These are phyloP conservation scores for Pseudopithomyces maydicus DNA, from an alignment of 2,329 filamentous ascomycete genomes.

Conservation along the genomic window DNA sequence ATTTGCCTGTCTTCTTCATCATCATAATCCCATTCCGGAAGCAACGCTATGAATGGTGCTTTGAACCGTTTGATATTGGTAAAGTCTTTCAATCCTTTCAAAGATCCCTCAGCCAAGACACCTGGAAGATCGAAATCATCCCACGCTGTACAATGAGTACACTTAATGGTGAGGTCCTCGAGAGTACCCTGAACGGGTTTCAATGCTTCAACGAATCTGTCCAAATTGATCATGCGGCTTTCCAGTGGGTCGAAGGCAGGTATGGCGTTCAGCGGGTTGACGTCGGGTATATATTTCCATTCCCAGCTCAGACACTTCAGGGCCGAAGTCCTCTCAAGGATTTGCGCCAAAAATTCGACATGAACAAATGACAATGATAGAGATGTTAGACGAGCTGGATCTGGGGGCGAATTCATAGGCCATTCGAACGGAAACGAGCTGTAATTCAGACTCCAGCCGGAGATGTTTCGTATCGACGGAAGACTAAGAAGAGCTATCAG, in stretches of 20 bases:
- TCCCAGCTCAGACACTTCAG: slow-evolving; percentile 1
- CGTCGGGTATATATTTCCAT: not conserved
- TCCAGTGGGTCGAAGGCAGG: not conserved
- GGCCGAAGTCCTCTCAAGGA: not conserved
- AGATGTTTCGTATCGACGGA: not conserved
- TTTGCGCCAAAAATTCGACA: slow-evolving; percentile 1
- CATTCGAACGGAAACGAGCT: slow-evolving; percentile 4
- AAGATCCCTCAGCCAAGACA: not conserved
- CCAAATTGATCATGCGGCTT: slow-evolving; percentile 1
- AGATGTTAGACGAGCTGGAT: not conserved
- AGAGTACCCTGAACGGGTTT: slow-evolving; percentile 7
- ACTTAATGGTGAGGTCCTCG: slow-evolving; percentile 7
- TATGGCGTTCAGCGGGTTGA: slow-evolving; percentile 1
- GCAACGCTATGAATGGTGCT: not conserved
- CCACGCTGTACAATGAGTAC: not conserved
- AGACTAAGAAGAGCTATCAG: slow-evolving; percentile 3
- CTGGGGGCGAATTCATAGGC: not conserved
- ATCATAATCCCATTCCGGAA: slow-evolving; percentile 1
- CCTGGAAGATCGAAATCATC: not conserved
- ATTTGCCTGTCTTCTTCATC: not conserved
- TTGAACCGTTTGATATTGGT: slow-evolving; percentile 4
- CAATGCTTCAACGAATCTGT: slow-evolving; percentile 3
- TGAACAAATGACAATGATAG: slow-evolving; percentile 2
- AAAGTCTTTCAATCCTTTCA: not conserved
- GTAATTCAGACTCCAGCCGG: slow-evolving; percentile 1